These are phyloP conservation scores for Eutrema heterophyllum DNA, from an alignment of 345 rosid genomes.

Conservation along the genomic window DNA sequence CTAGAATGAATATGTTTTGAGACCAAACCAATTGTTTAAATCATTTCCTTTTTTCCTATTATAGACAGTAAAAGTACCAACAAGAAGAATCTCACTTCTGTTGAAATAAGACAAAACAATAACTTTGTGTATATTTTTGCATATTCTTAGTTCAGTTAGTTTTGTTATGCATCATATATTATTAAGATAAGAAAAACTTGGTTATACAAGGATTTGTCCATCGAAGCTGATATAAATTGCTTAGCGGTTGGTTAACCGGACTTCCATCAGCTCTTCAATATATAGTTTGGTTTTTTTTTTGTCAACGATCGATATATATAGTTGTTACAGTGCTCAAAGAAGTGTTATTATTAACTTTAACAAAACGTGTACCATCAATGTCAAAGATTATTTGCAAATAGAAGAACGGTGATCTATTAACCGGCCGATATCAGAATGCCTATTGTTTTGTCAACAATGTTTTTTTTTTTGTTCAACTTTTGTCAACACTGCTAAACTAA, in stretches of 20 bases:
- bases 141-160: background rate
- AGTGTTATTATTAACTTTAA: background rate
- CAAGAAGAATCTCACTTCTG: background rate
- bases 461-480: no score
- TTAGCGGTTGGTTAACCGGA: background rate
- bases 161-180: background rate
- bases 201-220: background rate
- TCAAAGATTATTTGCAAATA: background rate
- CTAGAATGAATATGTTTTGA: slow-evolving; percentile 13
- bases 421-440: no score
- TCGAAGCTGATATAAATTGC: background rate
- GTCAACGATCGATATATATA: background rate
- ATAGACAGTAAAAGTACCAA: background rate
- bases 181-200: background rate
- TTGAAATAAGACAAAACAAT: background rate
- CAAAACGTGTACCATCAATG: background rate
- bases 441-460: no score
- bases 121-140: background rate
- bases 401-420: no score
- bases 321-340: background rate
- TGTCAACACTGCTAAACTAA: no score
- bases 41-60: background rate
- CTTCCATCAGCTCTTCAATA: background rate
- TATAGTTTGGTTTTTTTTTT: background rate
- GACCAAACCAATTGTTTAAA: slow-evolving; percentile 16